Conservation (phyloP, 352 stramenopile genomes). For the Phytopythium litorale region DNA sequence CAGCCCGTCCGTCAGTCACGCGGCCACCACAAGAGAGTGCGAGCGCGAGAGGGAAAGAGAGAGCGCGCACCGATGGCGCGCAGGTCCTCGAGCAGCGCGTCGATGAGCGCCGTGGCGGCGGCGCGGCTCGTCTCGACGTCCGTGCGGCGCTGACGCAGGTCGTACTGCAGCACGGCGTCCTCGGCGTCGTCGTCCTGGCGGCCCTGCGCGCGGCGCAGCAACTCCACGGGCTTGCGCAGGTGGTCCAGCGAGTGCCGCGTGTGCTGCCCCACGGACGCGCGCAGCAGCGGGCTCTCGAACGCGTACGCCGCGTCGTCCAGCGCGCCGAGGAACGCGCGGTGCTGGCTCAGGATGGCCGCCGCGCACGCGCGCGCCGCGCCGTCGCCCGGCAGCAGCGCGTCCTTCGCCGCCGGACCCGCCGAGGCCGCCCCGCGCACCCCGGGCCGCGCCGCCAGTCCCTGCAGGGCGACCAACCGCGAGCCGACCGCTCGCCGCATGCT, state of each 20-base stretch:
- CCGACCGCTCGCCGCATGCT: too few relatives aligned
- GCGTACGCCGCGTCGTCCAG: conserved; percentile 58
- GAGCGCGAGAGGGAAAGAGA: too few relatives aligned
- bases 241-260: conserved; percentile 81
- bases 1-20: background rate
- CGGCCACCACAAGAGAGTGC: too few relatives aligned
- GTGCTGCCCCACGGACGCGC: conserved; percentile 65
- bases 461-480: too few relatives aligned
- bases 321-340: conserved; percentile 41
- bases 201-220: conserved; percentile 8
- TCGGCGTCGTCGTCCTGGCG: conserved; percentile 2
- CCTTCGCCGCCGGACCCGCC: background rate
- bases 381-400: conserved; percentile 9
- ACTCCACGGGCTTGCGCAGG: conserved; percentile 62
- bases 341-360: conserved; percentile 62
- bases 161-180: conserved; percentile 45
- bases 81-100: conserved; percentile 34
- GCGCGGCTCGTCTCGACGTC: conserved; percentile 53
- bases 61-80: conserved; percentile 16
- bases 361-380: conserved; percentile 32
- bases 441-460: background rate
- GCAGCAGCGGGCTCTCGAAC: conserved; percentile 59
- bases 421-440: background rate
- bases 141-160: conserved; percentile 66
- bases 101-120: conserved; percentile 52